Evolutionary conservation across 1,139 yeast genomes (phyloP), one percentile per base, ranked within the genome.

Genomic region (Zhuliangozyma blackwelliae): DNA sequence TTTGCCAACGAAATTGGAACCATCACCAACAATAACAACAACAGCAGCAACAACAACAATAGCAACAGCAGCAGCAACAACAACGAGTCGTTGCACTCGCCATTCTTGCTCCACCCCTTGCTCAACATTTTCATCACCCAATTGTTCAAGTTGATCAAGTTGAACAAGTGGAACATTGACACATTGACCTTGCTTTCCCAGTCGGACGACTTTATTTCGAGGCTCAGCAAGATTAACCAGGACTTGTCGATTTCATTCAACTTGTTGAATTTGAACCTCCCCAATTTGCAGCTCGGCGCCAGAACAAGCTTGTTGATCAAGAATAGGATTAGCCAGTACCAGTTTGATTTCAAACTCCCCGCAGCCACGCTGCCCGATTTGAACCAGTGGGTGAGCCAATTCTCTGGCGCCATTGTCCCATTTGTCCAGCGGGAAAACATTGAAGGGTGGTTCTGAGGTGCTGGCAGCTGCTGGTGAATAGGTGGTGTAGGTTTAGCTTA

Each of bases 391-490:
- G 55, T 51, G 33, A 40, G 40, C 20, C 64, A 61, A 6, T 54
- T 64, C 33, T 44, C 49, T 35, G 45, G 45, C 21, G 35, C 39
- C 3, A 49, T 65, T 10, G 38, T 59, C n/a, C 61, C 62, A 5
- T 61, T 66, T 39, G 50, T 63, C n/a, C 56, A 57, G 23, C 49
- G 48, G 12, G 75, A 69, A 44, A 53, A 52, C 39, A 42, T 52
- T 25, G 65, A 64, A 25, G 73, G 74, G 7, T 69, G 74, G 73
- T 52, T 51, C 33, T 61, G 42, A 46, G 12, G n/a, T n/a, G n/a
- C n/a, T n/a, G n/a, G n/a, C n/a, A n/a, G n/a, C n/a, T n/a, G n/a
- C n/a, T n/a, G n/a, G n/a, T n/a, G n/a, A n/a, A n/a, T n/a, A n/a
- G n/a, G n/a, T n/a, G n/a, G n/a, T n/a, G n/a, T n/a, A n/a, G n/a